Evolutionary conservation across 495 filamentous ascomycete genomes (phyloP).

Genomic region (Penicillium odoratum): DNA sequence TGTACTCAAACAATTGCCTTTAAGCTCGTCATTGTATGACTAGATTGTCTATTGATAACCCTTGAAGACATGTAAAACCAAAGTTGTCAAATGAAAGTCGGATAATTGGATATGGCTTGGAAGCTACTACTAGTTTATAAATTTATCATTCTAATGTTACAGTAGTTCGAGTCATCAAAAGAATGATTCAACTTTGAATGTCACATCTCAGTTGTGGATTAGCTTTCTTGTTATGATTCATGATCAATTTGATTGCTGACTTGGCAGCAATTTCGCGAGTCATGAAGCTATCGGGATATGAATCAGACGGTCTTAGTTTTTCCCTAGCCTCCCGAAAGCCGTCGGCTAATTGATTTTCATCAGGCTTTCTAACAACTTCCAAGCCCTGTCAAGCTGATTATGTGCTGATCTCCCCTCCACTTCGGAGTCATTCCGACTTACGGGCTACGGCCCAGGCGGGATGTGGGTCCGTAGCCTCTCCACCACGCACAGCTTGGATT

Average conservation of each 20-base stretch:
- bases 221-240: neutral
- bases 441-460: conserved; percentile 25
- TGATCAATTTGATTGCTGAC: neutral
- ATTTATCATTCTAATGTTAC: too few species aligned
- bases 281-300: neutral
- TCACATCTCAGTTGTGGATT: neutral
- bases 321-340: neutral
- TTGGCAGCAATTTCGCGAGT: neutral
- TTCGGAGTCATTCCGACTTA: conserved; percentile 22
- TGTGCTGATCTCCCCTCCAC: conserved; percentile 17
- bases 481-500: conserved; percentile 13
- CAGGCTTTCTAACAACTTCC: neutral
- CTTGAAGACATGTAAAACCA: too few species aligned
- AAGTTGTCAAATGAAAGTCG: too few species aligned
- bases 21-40: too few species aligned
- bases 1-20: too few species aligned
- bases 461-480: conserved; percentile 25
- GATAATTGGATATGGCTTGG: too few species aligned
- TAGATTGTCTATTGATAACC: too few species aligned
- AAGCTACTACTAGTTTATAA: too few species aligned
- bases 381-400: conserved; percentile 14
- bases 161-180: too few species aligned
- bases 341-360: neutral
- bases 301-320: neutral
- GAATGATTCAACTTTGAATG: too few species aligned